phyloP scores from a whole-genome alignment of 1,139 yeast species.

The Suhomyces panamericanus region DNA sequence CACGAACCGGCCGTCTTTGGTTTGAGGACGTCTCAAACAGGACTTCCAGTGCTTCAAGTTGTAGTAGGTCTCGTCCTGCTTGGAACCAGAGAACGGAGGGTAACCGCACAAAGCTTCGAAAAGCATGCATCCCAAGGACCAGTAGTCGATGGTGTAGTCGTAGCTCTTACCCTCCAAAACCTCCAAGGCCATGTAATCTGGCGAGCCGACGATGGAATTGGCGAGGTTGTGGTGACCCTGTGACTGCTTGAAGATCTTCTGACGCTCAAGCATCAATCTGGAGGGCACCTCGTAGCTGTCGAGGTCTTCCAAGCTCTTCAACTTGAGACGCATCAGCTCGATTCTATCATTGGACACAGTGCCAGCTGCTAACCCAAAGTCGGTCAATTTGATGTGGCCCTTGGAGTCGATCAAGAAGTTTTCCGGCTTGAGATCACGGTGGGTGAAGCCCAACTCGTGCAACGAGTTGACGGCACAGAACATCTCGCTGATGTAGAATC shows the following conservation, averaged over 20 bases:
- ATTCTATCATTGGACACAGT: slow-evolving; percentile 90
- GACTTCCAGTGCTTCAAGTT: slow-evolving; percentile 93
- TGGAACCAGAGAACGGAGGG: slow-evolving; percentile 95
- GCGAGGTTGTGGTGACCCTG: slow-evolving; percentile 73
- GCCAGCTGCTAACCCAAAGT: slow-evolving; percentile 97
- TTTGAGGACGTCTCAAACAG: slow-evolving; percentile 84
- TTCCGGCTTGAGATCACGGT: slow-evolving; percentile 96
- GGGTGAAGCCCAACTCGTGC: slow-evolving; percentile 94
- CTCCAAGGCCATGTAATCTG: slow-evolving; percentile 98
- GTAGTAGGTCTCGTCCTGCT: slow-evolving; percentile 92
- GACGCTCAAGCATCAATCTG: slow-evolving; percentile 82
- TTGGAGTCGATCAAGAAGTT: slow-evolving; percentile 90
- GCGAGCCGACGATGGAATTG: slow-evolving; percentile 94
- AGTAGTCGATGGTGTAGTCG: slow-evolving; percentile 95
- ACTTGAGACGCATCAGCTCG: slow-evolving; percentile 85
- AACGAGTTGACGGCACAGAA: slow-evolving; percentile 90
- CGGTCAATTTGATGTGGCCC: slow-evolving; percentile 96
- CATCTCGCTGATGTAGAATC: slow-evolving; percentile 96
- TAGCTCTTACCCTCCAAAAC: slow-evolving; percentile 92
- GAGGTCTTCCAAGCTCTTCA: slow-evolving; percentile 76
- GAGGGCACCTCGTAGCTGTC: slow-evolving; percentile 69
- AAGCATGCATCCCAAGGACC: slow-evolving; percentile 96
- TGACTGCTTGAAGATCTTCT: slow-evolving; percentile 74
- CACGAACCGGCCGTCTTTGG: slow-evolving; percentile 87
- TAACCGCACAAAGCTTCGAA: slow-evolving; percentile 92